phyloP scores from a whole-genome alignment of 148 eudicot genomes.

The Chenopodium quinoa region DNA sequence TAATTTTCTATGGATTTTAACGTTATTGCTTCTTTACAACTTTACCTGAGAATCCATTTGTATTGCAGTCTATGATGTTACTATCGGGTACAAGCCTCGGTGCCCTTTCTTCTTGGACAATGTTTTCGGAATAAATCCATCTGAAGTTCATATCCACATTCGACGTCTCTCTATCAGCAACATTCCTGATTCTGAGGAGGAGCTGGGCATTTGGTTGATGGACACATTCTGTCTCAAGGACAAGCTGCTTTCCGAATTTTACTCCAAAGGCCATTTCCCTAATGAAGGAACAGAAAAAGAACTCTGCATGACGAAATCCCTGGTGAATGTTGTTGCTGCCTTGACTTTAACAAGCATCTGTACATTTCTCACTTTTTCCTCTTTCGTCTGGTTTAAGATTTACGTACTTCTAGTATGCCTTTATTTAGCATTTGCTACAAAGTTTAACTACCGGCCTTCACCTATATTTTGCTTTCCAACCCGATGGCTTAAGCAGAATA shows the following conservation, averaged over 20 bases:
- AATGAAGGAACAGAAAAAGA: conserved; percentile 46
- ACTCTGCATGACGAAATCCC: conserved; percentile 53
- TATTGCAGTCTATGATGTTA: conserved; percentile 81
- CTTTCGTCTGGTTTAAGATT: conserved; percentile 56
- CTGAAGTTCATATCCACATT: conserved; percentile 87
- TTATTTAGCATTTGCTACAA: conserved; percentile 60
- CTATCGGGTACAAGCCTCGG: conserved; percentile 71
- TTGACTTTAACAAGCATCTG: conserved; percentile 46
- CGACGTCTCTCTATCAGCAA: conserved; percentile 46
- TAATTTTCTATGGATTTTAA: no score
- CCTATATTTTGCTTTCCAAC: conserved; percentile 42
- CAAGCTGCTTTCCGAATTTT: conserved; percentile 60
- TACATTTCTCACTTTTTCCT: conserved; percentile 54
- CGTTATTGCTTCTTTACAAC: neutral
- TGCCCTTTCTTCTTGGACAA: conserved; percentile 90
- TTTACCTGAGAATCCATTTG: conserved; percentile 7
- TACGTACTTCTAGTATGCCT: conserved; percentile 54
- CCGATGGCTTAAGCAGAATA: conserved; percentile 20
- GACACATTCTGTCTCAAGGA: conserved; percentile 67
- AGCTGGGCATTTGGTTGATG: conserved; percentile 58
- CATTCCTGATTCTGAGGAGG: conserved; percentile 65
- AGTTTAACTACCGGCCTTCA: conserved; percentile 47
- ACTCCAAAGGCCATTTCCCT: conserved; percentile 68
- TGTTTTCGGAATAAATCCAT: conserved; percentile 75
- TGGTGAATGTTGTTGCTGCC: conserved; percentile 46